Evolutionary conservation across 331 rosid species (phyloP), one percentile per base, ranked within the genome.

Genomic region (Rhamnella rubrinervis): DNA sequence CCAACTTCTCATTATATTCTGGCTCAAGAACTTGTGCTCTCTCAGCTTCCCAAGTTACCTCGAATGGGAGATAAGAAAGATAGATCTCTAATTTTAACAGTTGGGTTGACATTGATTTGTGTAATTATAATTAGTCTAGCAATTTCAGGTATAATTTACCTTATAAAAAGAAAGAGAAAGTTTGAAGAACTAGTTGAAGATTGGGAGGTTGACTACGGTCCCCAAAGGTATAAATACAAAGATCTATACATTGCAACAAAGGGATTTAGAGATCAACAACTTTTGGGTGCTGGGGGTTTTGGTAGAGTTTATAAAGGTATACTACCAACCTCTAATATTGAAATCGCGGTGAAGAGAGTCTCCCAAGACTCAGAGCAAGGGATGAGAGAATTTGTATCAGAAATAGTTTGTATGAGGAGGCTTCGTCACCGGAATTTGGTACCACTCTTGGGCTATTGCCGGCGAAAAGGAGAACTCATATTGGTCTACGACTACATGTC

Each of bases 391-490:
- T 84, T 84, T 64, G 69, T 77, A 4, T 78, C 88, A 5, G 88
- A 84, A 67, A 71, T 84, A 25, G 77, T 23, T 3, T 77, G 74
- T 15, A 61, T 80, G 11, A 85, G 85, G 31, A 44, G 79, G 49
- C 78, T 80, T 5, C 81, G 88, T 0, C 88, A 77, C 73, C 58
- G 85, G 49, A 79, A 83, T 59, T 26, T 80, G 35, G 87, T 83
- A 1, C 67, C 57, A 18, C 78, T 84, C 21, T 55, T 84, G 55
- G 83, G 88, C 12, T 84, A 73, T 21, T 84, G 88, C 47, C 70
- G 85, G 46, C 63, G 85, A 7, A 63, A 66, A 35, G 59, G 69
- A 0, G 83, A 80, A 52, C 41, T 80, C 1, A 64, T 77, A 0
- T 40, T 80, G 60, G 80, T 80, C 13, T 83, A 83, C 19, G 87